phyloP scores from a whole-genome alignment of 257 asterid genomes.

The Lycium barbarum region DNA sequence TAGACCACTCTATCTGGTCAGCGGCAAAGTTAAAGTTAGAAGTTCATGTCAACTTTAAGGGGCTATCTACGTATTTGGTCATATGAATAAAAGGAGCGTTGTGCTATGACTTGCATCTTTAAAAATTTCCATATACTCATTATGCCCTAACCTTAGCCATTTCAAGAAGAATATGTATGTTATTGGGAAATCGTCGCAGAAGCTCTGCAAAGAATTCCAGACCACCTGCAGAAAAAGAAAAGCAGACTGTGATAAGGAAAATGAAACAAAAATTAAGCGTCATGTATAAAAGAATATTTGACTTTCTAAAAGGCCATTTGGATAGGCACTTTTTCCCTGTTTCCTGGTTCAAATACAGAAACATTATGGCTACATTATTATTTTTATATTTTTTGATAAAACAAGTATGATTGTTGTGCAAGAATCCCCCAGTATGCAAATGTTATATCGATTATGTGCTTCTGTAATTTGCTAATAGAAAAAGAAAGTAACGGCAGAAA shows the following conservation, averaged over 20 bases:
- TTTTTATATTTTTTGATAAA: background rate
- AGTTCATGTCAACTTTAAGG: background rate
- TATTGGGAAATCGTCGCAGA: constrained; percentile 92
- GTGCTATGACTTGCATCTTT: background rate
- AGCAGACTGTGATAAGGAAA: constrained; percentile 10
- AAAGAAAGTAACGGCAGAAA: background rate
- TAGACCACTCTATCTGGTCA: background rate
- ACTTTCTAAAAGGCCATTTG: background rate
- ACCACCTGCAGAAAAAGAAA: constrained; percentile 67
- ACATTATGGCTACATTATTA: background rate
- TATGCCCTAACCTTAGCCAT: constrained; percentile 86
- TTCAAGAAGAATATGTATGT: constrained; percentile 84
- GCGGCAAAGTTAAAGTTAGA: constrained; percentile 18
- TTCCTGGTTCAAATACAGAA: background rate
- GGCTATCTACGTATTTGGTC: background rate
- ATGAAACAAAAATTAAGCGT: background rate
- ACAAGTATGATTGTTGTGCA: background rate
- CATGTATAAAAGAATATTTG: background rate
- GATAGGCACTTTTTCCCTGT: background rate
- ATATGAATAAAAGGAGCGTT: background rate
- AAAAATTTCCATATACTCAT: background rate
- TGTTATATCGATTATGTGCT: background rate
- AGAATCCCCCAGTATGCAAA: background rate
- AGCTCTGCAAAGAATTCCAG: constrained; percentile 87
- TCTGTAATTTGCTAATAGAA: background rate